A percentile compares a stretch with the other conserved stretches of the same genome.
Conservation (phyloP, 176 grass and related monocot genomes). For the Rhipidocladum racemiflorum region DNA sequence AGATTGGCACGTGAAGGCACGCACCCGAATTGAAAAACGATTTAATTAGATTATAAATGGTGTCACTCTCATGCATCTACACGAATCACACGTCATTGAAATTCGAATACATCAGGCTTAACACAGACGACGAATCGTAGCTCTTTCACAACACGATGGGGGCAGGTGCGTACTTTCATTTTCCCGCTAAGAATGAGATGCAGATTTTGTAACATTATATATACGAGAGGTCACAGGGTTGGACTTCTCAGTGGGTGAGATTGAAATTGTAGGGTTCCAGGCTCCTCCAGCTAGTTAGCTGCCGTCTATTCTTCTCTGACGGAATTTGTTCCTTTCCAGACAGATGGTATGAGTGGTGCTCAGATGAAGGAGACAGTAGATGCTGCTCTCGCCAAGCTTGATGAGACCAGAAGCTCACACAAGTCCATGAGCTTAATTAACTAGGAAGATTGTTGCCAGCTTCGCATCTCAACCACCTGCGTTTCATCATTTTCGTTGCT, state of each 20-base stretch:
- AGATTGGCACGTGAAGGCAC: not conserved
- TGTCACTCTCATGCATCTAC: not conserved
- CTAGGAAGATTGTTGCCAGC: too few species aligned
- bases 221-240: not conserved
- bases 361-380: conserved; percentile 12
- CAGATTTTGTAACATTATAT: not conserved
- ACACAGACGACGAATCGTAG: not conserved
- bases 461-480: not conserved
- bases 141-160: not conserved
- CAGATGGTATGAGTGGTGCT: not conserved
- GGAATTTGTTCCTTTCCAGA: conserved; percentile 7
- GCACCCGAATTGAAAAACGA: not conserved
- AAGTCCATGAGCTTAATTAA: too few species aligned
- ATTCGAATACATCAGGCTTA: not conserved
- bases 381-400: conserved; percentile 12
- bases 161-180: not conserved
- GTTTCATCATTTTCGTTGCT: not conserved
- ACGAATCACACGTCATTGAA: not conserved
- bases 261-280: not conserved
- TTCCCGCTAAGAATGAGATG: not conserved
- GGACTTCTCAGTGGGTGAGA: not conserved
- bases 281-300: too few species aligned
- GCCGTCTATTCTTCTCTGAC: not conserved
- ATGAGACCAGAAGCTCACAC: not conserved
- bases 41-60: not conserved